Evolutionary conservation across 495 filamentous ascomycete species (phyloP), one percentile per base, ranked within the genome.

Genomic region (Aspergillus nidulans): DNA sequence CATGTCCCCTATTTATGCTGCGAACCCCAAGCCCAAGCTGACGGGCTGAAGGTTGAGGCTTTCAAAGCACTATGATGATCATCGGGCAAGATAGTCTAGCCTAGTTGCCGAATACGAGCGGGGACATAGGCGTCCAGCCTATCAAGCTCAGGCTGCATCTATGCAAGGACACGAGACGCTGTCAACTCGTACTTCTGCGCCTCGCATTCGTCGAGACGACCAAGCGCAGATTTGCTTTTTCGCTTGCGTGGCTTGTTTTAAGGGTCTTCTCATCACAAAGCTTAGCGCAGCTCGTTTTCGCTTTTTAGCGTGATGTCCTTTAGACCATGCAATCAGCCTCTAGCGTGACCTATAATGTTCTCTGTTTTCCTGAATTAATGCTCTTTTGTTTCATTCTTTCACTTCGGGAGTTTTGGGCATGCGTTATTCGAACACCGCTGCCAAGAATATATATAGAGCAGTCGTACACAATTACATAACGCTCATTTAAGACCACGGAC

Each of bases 61-160:
- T 21, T 21, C 1, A 28, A 23, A 30, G 4, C 12, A n/a, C 21
- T 9, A 45, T 45, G 21, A 15, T 23, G 21, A 15, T 34, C 28
- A 36, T 28, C 19, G 28, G 13, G 4, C 3, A 4, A 4, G 20
- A 10, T 4, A 28, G 24, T 30, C 46, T 36, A 49, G 46, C 28
- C 46, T 36, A 36, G 19, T 49, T 49, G 30, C 9, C 46, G 30
- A 49, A 49, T 49, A 49, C 46, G 46, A 49, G 46, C 46, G 15
- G 46, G 9, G 21, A 25, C 23, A 15, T 15, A 15, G 13, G 15
- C 26, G n/a, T 28, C 9, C 6, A 15, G 15, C 36, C 36, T 39
- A 39, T 39, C 36, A 39, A 39, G 6, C 1, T 3, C 13, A 3
- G 8, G 15, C 5, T 4, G 3, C n/a, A 18, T n/a, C n/a, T n/a